Evolutionary conservation across 192 early-diverging fungal genomes (phyloP).

Genomic region (Entomortierella parvispora): DNA sequence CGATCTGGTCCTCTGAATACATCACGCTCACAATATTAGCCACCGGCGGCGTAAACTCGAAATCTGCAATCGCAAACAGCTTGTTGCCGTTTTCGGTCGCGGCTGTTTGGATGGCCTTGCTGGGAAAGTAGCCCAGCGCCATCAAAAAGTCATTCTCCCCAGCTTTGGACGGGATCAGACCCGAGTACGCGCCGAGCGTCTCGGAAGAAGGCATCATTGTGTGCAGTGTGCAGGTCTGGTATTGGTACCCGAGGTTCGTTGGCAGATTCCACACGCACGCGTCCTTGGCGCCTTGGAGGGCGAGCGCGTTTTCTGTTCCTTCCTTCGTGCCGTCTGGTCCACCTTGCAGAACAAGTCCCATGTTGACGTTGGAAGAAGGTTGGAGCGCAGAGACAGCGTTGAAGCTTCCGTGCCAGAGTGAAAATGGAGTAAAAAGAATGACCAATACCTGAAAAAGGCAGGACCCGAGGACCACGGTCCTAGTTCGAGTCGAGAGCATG

Average conservation of each 20-base stretch:
- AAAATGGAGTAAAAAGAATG: not conserved
- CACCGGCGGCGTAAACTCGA: slow-evolving; percentile 51
- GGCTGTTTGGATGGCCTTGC: slow-evolving; percentile 42
- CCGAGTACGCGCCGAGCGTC: slow-evolving; percentile 34
- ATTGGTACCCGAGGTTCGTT: slow-evolving; percentile 4
- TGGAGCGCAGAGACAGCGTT: too few species aligned
- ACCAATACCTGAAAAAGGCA: not conserved
- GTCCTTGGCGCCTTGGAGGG: slow-evolving; percentile 43
- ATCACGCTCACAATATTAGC: slow-evolving; percentile 51
- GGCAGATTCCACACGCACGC: slow-evolving; percentile 23
- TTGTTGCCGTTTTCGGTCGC: slow-evolving; percentile 40
- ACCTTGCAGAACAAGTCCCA: slow-evolving; percentile 44
- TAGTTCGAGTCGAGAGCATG: too few species aligned
- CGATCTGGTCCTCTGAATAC: slow-evolving; percentile 53
- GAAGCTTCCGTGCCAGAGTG: not conserved
- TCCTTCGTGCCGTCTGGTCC: slow-evolving; percentile 48
- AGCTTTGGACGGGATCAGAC: slow-evolving; percentile 27
- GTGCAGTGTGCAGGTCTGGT: slow-evolving; percentile 31
- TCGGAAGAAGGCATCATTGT: slow-evolving; percentile 30
- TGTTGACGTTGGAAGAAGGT: slow-evolving; percentile 18
- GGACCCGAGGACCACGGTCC: too few species aligned
- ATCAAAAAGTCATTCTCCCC: slow-evolving; percentile 47
- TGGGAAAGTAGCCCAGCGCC: slow-evolving; percentile 43
- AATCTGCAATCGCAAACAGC: slow-evolving; percentile 49
- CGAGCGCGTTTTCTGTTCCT: slow-evolving; percentile 44